Evolutionary conservation across 2,329 filamentous ascomycete genomes (phyloP), one percentile per base, ranked within the genome.

Genomic region (Exophiala alcalophila): DNA sequence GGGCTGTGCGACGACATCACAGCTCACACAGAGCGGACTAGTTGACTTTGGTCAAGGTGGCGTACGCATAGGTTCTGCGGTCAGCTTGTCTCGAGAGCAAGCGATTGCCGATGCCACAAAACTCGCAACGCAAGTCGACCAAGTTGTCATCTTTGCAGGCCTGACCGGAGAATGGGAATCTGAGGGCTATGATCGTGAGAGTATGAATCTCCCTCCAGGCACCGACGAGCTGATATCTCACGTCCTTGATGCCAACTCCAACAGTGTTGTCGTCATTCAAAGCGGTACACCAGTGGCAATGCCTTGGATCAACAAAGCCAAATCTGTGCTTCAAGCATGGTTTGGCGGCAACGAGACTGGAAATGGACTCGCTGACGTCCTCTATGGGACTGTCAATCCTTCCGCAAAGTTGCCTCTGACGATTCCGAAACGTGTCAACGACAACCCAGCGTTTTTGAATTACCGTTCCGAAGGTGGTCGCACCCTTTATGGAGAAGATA

Each of bases 301-400:
- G 62, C 71, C 70, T 0, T 71, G 71, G 64, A 63, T 57, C 2
- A 54, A 62, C 7, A 59, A 67, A 11, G 59, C 67, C 9, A 66
- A 68, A 5, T 76, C 80, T 2, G 68, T 90, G 2, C 60, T 89
- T 1, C 83, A 90, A 56, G 84, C 84, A 5, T 91, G 86, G 85
- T 91, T 87, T 57, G 84, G 85, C 49, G 86, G 86, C 9, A 86
- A 91, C 57, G 86, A 92, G 66, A 83, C 82, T 4, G 86, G 86
- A 4, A 87, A 90, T 58, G 81, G 80, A 10, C 81, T 92, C 47
- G 85, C 83, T 0, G 86, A 91, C 52, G 74, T 90, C 2, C 69
- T 91, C 1, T 84, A 86, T 51, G 86, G 85, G 30, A 76, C 81
- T 50, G 73, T 78, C 30, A 88, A 84, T 58, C 86, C 86, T 0